Evolutionary conservation across 306 rosid genomes (phyloP).

Genomic region (Geum urbanum): DNA sequence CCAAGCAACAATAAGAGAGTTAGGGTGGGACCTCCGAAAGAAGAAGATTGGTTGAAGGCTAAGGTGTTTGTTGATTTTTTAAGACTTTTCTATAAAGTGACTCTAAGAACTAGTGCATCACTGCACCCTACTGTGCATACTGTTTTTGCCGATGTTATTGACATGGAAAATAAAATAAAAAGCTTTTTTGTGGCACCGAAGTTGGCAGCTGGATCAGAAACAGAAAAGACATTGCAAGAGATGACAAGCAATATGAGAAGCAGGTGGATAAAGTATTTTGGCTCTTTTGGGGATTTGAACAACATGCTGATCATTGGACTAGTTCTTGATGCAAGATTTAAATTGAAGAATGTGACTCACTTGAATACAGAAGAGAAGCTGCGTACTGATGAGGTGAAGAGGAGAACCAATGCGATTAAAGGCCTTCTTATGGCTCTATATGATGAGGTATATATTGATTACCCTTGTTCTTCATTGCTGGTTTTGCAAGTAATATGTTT

Average conservation of each 20-base stretch:
- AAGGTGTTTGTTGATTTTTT: neutral
- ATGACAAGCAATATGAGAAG: neutral
- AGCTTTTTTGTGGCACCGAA: neutral
- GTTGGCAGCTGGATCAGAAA: neutral
- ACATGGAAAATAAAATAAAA: neutral
- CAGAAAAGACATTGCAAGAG: neutral
- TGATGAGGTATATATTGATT: too few relatives aligned
- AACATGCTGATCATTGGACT: neutral
- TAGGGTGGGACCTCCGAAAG: neutral
- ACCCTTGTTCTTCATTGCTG: too few relatives aligned
- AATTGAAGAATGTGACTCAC: neutral
- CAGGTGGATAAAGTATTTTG: neutral
- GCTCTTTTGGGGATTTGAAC: neutral
- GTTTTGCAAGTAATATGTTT: too few relatives aligned
- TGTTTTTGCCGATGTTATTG: neutral
- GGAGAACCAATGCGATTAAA: too few relatives aligned
- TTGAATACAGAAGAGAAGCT: neutral
- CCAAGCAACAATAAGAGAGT: neutral
- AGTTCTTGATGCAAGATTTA: neutral
- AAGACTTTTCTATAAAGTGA: neutral
- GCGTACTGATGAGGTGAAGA: too few relatives aligned
- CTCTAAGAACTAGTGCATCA: neutral
- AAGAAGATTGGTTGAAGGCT: neutral
- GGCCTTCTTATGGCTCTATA: too few relatives aligned
- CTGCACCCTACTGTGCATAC: neutral